Base-by-base conservation (phyloP, 345 rosid genomes). In the Lenwebbia sp. region DNA sequence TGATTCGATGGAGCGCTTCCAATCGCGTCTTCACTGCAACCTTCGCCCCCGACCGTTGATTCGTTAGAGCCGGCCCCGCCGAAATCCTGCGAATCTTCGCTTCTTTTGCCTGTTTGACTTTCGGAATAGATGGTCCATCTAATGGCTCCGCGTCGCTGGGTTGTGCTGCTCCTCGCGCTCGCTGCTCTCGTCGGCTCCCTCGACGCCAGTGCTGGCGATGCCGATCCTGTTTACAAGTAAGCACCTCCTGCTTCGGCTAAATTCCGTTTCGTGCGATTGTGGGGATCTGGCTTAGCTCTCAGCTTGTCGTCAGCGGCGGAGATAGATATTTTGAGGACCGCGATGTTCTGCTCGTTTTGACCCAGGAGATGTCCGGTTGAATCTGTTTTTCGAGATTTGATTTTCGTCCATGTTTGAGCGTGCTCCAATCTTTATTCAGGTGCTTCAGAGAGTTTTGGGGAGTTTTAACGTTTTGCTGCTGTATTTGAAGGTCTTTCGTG, bases 181-280 rank as follows among this genome's bases (percentile, higher is more conserved):
- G 86, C 86, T 56, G 90, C 78, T 83, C 88, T 95, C 56, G 85
- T 89, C 50, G 87, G 90, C 49, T 56, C 81, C 26, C 89, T 95
- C 13, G 85, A 92, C 86, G 96, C 97, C 8, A 95, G 95, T 82
- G 94, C 90, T 14, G 99, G 99, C 83, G 99, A 96, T 86, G 88
- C 95, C 88, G 98, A 96, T 95, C 96, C 96, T 88, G 87, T 89
- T 91, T 96, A 92, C 94, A 92, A 86, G 99, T 96, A 85, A 49
- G 75, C 85, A 3, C 70, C 30, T 54, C 40, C 83, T 21, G 53
- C 54, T 85, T 60, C 54, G 15, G 30, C 83, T 65, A 8, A 50
- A 13, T 55, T 52, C 51, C 49, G n/a, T 78, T 44, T 28, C 23
- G 44, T 30, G 33, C 56, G 50, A 25, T 50, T 13, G n/a, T 82